Percentiles rank a stretch among this genome's conserved stretches.
phyloP scores from a whole-genome alignment of 2,329 filamentous ascomycete species.

The Phoma sp. region DNA sequence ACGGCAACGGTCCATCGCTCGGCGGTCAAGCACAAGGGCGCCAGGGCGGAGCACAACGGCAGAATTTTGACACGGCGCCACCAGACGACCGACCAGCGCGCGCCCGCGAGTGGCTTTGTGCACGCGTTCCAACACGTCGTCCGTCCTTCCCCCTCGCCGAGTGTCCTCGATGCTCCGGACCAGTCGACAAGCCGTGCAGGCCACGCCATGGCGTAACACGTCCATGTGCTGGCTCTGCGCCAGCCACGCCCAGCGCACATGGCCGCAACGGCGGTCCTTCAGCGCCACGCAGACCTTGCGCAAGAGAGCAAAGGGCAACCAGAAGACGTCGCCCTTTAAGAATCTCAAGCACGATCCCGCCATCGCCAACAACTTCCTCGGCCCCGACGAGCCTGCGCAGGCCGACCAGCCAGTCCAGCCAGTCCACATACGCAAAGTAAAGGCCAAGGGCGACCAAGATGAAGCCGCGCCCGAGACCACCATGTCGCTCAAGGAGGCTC shows the following conservation, averaged over 20 bases:
- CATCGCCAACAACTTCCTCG: neutral
- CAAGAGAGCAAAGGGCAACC: conserved; percentile 10
- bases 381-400: neutral
- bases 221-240: conserved; percentile 33
- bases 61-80: conserved; percentile 10
- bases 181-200: conserved; percentile 21
- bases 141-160: neutral
- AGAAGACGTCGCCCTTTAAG: neutral
- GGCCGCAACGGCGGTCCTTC: conserved; percentile 22
- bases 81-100: neutral
- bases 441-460: neutral
- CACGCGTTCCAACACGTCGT: conserved; percentile 9
- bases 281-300: conserved; percentile 18
- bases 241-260: conserved; percentile 14
- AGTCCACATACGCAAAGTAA: neutral
- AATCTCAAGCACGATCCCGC: conserved; percentile 1
- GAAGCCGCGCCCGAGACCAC: neutral
- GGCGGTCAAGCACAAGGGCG: neutral
- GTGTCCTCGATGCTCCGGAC: conserved; percentile 36
- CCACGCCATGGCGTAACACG: conserved; percentile 23
- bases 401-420: neutral
- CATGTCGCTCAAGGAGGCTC: conserved; percentile 32
- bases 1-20: neutral
- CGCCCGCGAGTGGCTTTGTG: neutral
- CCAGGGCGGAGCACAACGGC: conserved; percentile 1